Evolutionary conservation across 2,329 filamentous ascomycete species (phyloP), one percentile per base, ranked within the genome.

Genomic region (Apiospora phragmitis): DNA sequence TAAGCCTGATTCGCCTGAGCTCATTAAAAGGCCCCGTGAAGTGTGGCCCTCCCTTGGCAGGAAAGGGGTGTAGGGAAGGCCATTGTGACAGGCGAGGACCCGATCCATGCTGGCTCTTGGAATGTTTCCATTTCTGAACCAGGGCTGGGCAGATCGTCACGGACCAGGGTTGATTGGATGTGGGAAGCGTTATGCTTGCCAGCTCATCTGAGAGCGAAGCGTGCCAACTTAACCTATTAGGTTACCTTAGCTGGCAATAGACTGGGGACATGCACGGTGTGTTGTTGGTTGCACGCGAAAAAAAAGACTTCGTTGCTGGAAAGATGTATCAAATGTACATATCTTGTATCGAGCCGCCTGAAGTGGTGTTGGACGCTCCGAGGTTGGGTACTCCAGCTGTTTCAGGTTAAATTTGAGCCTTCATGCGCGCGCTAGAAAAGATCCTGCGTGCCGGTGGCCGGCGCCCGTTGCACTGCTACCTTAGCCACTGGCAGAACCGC

Each of bases 331-430:
- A n/a, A 8, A 35, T 35, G 35, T 35, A 47, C 8, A 16, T 45
- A 47, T 62, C 26, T 62, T 38, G 55, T 35, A 38, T 62, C 32
- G n/a, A 49, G 21, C 32, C 55, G 51, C 51, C 32, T 21, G 51
- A 59, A 59, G 51, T 59, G 29, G 55, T 38, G 55, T 62, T 62
- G 55, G 55, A 4, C 55, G 55, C 29, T 35, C 55, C 55, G 55
- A 62, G 38, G 55, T 32, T 62, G 55, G 55, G 32, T 38, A n/a
- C 18, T 38, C 55, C 55, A 62, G 32, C 55, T 62, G 55, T 62
- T 62, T 62, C 55, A 62, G 55, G 55, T 62, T 62, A 62, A 62
- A 62, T 62, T 62, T 62, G 55, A n/a, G 55, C 32, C 18, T 62
- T 62, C 55, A 62, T 62, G 55, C 55, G 55, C 55, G 55, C 55